Base-by-base conservation (phyloP, 441 rosid species). In the Bocquillonia castaneifolia region DNA sequence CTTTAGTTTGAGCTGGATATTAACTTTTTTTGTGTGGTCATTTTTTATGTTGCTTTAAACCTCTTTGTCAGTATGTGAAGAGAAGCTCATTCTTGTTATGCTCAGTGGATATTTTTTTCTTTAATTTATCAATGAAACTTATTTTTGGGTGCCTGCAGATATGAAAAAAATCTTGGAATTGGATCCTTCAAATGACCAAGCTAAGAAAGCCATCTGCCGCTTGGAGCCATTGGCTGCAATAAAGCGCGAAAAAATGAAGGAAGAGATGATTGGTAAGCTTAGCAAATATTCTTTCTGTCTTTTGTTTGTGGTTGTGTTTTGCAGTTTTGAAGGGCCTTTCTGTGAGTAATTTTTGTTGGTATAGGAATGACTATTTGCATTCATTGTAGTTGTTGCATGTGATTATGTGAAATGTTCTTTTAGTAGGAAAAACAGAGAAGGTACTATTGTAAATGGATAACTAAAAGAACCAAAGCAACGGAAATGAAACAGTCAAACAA, bases 161-260 rank as follows among this genome's bases (percentile, higher is more conserved):
- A 80, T 83, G 89, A 90, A 90, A 74, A 90, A 88, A 79, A 80
- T 87, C 68, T 59, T 90, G 77, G 97, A 94, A 78, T 77, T 87
- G 71, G 93, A 94, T 75, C 89, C 96, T 59, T 80, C 89, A 48
- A 90, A 91, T 75, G 84, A 81, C 55, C 95, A 86, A 73, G 91
- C 92, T 55, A 80, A 74, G 76, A 90, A 75, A 78, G 55, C 87
- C 44, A 88, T 88, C 71, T 59, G 59, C 54, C 85, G 83, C 15
- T 77, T 94, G 82, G 91, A 90, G 72, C 97, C 97, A 57, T 76
- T 91, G 63, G 96, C 97, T 78, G 97, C 86, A 1, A 89, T 84
- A 67, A 91, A 91, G 79, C 79, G 88, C 75, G 97, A 90, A 79
- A 87, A 90, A 79, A 87, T 91, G 99, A 94, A 94, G 83, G 96